Conservation (phyloP, 228 moss, liverwort and hornwort species). For the Sphagnum fallax region DNA sequence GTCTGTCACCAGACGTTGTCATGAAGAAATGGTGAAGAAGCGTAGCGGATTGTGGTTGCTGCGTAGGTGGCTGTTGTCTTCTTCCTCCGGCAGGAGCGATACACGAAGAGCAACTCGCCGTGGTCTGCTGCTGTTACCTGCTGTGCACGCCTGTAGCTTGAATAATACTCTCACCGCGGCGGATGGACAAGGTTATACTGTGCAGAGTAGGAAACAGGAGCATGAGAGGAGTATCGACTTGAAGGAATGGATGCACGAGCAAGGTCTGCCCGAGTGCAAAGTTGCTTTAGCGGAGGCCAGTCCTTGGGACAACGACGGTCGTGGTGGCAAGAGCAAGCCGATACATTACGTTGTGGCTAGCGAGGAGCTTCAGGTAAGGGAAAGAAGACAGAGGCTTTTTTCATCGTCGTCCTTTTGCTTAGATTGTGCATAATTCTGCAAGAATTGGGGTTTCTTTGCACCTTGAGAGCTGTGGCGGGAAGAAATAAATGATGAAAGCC, state of each 20-base stretch:
- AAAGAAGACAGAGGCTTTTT: too few relatives aligned
- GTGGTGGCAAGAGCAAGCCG: constrained; percentile 53
- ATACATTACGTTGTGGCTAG: constrained; percentile 95
- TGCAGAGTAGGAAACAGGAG: constrained; percentile 54
- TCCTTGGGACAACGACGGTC: constrained; percentile 16
- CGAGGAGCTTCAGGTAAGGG: constrained; percentile 73
- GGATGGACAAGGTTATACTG: constrained; percentile 43
- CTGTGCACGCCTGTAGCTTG: constrained; percentile 12
- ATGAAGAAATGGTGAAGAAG: too few relatives aligned
- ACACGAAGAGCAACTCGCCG: too few relatives aligned
- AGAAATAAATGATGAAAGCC: not conserved
- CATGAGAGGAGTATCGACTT: constrained; percentile 76
- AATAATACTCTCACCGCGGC: constrained; percentile 36
- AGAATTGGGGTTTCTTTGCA: not conserved
- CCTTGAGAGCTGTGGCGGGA: not conserved
- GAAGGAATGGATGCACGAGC: constrained; percentile 99
- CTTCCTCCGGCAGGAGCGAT: too few relatives aligned
- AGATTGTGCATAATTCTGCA: not conserved
- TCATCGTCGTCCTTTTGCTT: not conserved
- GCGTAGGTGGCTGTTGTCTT: too few relatives aligned
- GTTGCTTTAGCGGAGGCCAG: constrained; percentile 64
- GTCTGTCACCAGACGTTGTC: too few relatives aligned
- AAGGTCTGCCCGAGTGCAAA: constrained; percentile 79
- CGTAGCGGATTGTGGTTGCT: too few relatives aligned
- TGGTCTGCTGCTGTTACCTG: too few relatives aligned